Percentiles rank a stretch among this genome's conserved stretches.
Evolutionary conservation across 148 eudicot species (phyloP).

Genomic region (Amaranthus hypochondriacus): DNA sequence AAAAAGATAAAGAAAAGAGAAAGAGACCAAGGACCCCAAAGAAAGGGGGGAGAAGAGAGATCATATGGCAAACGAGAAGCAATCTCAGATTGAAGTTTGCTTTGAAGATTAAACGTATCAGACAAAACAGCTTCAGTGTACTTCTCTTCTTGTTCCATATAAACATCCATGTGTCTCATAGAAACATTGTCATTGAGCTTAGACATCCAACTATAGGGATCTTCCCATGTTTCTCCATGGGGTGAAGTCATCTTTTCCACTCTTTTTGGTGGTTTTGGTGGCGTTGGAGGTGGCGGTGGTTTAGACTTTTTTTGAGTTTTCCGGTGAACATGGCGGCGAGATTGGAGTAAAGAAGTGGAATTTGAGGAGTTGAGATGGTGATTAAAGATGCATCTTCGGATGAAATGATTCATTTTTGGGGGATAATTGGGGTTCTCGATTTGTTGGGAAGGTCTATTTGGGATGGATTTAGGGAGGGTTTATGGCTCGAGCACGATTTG

Average conservation of each 20-base stretch:
- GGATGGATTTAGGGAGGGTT: constrained; percentile 14
- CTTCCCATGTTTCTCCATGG: constrained; percentile 67
- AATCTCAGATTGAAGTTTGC: constrained; percentile 76
- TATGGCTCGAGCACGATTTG: not conserved
- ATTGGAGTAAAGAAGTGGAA: not conserved
- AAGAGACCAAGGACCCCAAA: constrained; percentile 89
- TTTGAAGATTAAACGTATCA: constrained; percentile 51
- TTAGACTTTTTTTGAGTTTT: constrained; percentile 37
- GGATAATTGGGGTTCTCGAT: not conserved
- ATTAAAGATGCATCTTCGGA: constrained; percentile 11
- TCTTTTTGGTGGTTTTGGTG: constrained; percentile 76
- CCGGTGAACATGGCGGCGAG: constrained; percentile 38
- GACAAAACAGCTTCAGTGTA: constrained; percentile 84
- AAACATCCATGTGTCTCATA: constrained; percentile 92
- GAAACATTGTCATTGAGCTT: constrained; percentile 79
- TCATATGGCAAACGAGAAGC: constrained; percentile 67
- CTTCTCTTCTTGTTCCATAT: constrained; percentile 94
- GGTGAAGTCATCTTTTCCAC: constrained; percentile 43
- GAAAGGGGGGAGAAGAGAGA: constrained; percentile 75
- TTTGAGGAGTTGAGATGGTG: not conserved
- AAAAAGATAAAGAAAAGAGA: not conserved
- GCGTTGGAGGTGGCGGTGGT: constrained; percentile 48
- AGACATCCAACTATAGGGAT: constrained; percentile 91
- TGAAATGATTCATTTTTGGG: constrained; percentile 5
- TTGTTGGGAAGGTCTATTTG: not conserved